Base-by-base conservation (phyloP, 495 filamentous ascomycete genomes). In the Hypoxylon fragiforme region DNA sequence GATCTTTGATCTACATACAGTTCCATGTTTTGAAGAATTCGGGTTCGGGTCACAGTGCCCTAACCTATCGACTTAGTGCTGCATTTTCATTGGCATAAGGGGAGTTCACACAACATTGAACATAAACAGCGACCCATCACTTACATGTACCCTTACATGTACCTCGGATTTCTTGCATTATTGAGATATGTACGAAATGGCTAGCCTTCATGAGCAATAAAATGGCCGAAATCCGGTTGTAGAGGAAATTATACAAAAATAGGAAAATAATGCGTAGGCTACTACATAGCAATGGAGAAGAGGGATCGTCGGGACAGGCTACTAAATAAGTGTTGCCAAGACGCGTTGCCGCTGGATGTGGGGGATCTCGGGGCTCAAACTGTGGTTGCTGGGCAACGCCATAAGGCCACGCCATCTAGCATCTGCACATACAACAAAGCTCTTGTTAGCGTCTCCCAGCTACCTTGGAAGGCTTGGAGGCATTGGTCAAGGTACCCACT, bases 361-460 rank as follows among this genome's bases (percentile, higher is more conserved):
- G 57, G 50, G 57, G 24, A 45, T 26, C 34, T 14, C 32, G 31
- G 31, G 31, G 31, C 6, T 3, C 12, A 7, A 13, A 3, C 20
- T 24, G 3, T 20, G 35, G 58, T 62, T 62, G 58, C 58, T 49
- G 58, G 58, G 58, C 58, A 62, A 62, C 58, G 28, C 3, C 13
- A 5, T 12, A 36, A n/a, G 14, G 3, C 34, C 18, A 32, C 47
- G 51, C 44, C 13, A 22, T 46, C 51, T 51, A 47, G 55, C 42
- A 52, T 19, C 20, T 35, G 30, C 26, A 21, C 19, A 41, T 46
- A 54, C 43, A 62, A 56, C 51, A 62, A 62, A 52, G 42, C 37
- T 55, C 57, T 61, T 47, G 37, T 47, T 50, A 60, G 44, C 39
- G n/a, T n/a, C n/a, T n/a, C 35, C 28, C 42, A 39, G 46, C 36